Conservation (phyloP, 768 basidiomycete species). For the Leccinellum albellum region DNA sequence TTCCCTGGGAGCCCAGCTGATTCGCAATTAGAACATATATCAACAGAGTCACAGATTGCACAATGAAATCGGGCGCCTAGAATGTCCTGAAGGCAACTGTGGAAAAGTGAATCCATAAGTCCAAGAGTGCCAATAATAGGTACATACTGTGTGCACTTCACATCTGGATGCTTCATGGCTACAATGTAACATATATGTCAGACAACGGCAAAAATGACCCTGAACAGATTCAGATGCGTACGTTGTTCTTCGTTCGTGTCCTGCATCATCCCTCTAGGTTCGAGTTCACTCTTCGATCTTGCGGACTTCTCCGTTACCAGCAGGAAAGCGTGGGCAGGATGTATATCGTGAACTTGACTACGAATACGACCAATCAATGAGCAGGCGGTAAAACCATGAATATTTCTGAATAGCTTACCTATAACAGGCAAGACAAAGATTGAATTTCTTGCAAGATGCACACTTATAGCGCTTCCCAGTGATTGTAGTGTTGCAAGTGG, state of each 20-base stretch:
- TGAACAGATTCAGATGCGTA: constrained; percentile 32
- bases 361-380: not conserved
- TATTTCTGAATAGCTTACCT: constrained; percentile 42
- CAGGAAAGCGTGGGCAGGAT: constrained; percentile 85
- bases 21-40: constrained; percentile 86
- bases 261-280: constrained; percentile 27
- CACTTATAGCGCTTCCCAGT: constrained; percentile 77
- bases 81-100: constrained; percentile 84
- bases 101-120: not conserved
- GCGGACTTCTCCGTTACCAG: constrained; percentile 63
- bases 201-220: not conserved
- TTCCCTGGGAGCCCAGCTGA: constrained; percentile 83
- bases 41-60: constrained; percentile 78
- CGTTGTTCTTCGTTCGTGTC: constrained; percentile 57
- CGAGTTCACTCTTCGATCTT: constrained; percentile 41
- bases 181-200: not conserved
- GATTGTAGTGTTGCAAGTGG: constrained; percentile 70
- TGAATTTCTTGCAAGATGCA: constrained; percentile 72
- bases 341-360: constrained; percentile 88
- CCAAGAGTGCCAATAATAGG: not conserved
- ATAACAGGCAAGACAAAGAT: constrained; percentile 80
- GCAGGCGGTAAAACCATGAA: not conserved
- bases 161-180: constrained; percentile 78
- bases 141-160: constrained; percentile 83
- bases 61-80: constrained; percentile 93